Evolutionary conservation across 2,329 filamentous ascomycete genomes (phyloP).

Genomic region (Colletotrichum kahawae): DNA sequence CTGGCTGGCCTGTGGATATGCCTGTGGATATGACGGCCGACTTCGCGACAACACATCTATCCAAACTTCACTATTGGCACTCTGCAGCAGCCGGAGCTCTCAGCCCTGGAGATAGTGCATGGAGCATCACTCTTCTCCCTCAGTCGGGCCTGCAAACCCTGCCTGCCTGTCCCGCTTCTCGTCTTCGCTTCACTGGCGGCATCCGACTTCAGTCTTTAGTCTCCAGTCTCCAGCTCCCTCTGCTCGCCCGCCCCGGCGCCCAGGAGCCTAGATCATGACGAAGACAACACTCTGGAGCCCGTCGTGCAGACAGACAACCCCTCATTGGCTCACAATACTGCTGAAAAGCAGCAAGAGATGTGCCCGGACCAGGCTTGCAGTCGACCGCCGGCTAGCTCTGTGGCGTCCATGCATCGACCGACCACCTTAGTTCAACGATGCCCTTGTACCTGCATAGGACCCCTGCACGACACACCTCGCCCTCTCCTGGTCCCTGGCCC

Average conservation of each 20-base stretch:
- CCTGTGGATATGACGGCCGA: not conserved
- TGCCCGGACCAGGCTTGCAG: not conserved
- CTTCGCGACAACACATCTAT: not conserved
- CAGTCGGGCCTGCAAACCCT: not conserved
- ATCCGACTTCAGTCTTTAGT: not conserved
- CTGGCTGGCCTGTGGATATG: not conserved
- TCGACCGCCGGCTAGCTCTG: not conserved
- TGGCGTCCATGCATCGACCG: slow-evolving; percentile 15
- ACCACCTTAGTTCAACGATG: not conserved
- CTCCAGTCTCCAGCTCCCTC: not conserved
- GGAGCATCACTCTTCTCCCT: not conserved
- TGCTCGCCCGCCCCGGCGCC: not conserved
- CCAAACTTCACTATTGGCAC: slow-evolving; percentile 15
- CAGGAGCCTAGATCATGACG: not conserved
- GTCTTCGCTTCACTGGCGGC: slow-evolving; percentile 1
- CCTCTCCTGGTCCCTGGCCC: not conserved
- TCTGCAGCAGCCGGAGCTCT: not conserved
- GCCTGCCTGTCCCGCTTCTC: not conserved
- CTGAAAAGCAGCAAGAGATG: slow-evolving; percentile 21
- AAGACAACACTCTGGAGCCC: not conserved
- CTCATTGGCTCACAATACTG: not conserved
- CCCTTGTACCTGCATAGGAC: slow-evolving; percentile 21
- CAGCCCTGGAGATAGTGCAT: slow-evolving; percentile 3
- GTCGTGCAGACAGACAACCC: not conserved
- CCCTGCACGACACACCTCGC: not conserved